Evolutionary conservation across 1,139 yeast species (phyloP).

Genomic region (Petasospora fabianii): DNA sequence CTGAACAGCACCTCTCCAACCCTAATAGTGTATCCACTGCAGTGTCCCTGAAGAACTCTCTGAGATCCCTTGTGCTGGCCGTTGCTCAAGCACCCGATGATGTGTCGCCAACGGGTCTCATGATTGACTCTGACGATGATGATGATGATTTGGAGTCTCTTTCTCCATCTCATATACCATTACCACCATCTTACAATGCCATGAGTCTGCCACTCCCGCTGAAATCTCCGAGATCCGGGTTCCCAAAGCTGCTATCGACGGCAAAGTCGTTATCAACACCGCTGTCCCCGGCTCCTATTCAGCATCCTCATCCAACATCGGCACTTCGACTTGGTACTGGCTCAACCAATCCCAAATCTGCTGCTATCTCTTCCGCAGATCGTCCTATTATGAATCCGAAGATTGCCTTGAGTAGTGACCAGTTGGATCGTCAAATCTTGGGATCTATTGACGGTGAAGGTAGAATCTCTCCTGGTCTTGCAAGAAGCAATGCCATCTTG

Average conservation of each 20-base stretch:
- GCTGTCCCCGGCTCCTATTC: background rate
- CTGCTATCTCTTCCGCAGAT: no score
- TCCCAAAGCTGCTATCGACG: background rate
- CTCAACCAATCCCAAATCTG: background rate
- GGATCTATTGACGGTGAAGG: conserved; percentile 1
- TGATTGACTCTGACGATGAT: no score
- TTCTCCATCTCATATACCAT: no score
- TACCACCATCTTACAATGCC: no score
- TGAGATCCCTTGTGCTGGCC: no score
- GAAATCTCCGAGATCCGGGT: background rate
- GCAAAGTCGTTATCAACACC: background rate
- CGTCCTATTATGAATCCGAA: conserved; percentile 1
- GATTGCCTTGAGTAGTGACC: conserved; percentile 8
- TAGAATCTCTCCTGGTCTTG: background rate
- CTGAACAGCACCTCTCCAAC: no score
- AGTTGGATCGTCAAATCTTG: conserved; percentile 9
- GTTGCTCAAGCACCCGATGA: no score
- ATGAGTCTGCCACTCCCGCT: no score
- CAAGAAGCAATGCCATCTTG: conserved; percentile 4
- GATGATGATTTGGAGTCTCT: no score
- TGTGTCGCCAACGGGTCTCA: no score
- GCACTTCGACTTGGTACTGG: background rate
- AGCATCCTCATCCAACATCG: background rate
- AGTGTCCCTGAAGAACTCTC: no score
- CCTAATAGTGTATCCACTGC: background rate